phyloP scores from a whole-genome alignment of 2,329 filamentous ascomycete genomes.

The Ascochyta pisi region DNA sequence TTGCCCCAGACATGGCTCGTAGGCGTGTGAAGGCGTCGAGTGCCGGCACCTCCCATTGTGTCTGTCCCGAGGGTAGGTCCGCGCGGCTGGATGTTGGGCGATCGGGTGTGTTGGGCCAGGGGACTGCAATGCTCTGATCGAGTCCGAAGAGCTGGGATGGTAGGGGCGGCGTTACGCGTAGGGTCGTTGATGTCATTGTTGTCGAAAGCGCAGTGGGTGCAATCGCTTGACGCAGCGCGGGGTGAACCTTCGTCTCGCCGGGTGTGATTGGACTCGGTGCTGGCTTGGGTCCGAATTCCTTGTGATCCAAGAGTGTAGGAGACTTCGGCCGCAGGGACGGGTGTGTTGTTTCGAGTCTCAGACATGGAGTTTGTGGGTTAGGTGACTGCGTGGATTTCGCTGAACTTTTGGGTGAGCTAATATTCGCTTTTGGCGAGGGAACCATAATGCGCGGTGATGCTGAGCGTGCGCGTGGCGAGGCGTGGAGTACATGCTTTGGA shows the following conservation, averaged over 20 bases:
- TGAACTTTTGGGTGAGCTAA: constrained; percentile 8
- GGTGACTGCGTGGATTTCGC: constrained; percentile 6
- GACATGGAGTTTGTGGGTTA: constrained; percentile 8
- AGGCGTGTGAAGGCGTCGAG: constrained; percentile 6
- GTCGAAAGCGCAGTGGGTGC: constrained; percentile 1
- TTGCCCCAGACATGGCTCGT: constrained; percentile 18
- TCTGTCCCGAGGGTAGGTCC: not conserved
- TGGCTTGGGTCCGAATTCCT: constrained; percentile 13
- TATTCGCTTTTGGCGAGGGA: not conserved
- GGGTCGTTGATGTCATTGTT: not conserved
- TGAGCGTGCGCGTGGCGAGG: constrained; percentile 25
- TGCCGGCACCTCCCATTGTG: not conserved
- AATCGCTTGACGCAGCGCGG: constrained; percentile 19
- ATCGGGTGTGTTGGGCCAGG: constrained; percentile 22
- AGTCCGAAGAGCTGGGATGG: constrained; percentile 10
- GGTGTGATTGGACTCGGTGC: constrained; percentile 9
- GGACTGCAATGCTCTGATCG: constrained; percentile 15
- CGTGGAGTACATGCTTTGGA: constrained; percentile 18
- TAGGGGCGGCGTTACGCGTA: constrained; percentile 11
- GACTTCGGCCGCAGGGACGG: constrained; percentile 23
- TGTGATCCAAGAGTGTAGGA: constrained; percentile 17
- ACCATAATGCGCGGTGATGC: constrained; percentile 24
- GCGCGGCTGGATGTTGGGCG: constrained; percentile 12
- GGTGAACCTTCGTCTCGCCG: constrained; percentile 22
- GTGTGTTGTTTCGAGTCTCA: constrained; percentile 22